Evolutionary conservation across 2,329 filamentous ascomycete species (phyloP).

Genomic region (Penicillium rolfsii): DNA sequence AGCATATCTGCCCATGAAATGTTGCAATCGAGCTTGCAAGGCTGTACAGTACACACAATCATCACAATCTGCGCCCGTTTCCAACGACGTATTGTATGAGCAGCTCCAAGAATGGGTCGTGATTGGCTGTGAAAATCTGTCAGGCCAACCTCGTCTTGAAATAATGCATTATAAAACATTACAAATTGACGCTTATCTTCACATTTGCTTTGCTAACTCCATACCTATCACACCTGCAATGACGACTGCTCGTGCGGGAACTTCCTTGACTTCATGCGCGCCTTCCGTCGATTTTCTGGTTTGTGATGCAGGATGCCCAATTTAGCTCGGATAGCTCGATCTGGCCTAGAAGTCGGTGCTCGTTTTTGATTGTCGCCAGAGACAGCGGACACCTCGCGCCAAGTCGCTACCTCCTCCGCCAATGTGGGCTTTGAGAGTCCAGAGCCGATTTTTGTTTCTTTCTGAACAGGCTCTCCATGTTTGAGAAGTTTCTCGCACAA

Average conservation of each 20-base stretch:
- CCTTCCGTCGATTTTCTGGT: not conserved
- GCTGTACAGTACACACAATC: not conserved
- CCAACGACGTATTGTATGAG: not conserved
- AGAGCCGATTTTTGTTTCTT: not conserved
- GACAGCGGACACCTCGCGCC: not conserved
- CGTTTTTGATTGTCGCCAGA: not conserved
- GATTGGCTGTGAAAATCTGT: not conserved
- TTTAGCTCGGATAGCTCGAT: too few relatives aligned
- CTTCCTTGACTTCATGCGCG: not conserved
- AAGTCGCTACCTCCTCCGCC: conserved; percentile 1
- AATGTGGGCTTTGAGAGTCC: not conserved
- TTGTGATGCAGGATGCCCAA: not conserved
- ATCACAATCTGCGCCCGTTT: not conserved
- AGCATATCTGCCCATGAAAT: not conserved
- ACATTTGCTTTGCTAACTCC: not conserved
- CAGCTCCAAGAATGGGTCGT: not conserved
- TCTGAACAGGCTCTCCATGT: not conserved
- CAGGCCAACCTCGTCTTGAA: not conserved
- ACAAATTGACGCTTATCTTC: not conserved
- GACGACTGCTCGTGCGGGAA: not conserved
- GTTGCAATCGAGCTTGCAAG: not conserved
- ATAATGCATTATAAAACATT: not conserved
- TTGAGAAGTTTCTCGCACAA: not conserved
- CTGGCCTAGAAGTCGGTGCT: not conserved
- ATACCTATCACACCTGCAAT: not conserved